Evolutionary conservation across 257 asterid genomes (phyloP).

Genomic region (Solanum pimpinellifolium): DNA sequence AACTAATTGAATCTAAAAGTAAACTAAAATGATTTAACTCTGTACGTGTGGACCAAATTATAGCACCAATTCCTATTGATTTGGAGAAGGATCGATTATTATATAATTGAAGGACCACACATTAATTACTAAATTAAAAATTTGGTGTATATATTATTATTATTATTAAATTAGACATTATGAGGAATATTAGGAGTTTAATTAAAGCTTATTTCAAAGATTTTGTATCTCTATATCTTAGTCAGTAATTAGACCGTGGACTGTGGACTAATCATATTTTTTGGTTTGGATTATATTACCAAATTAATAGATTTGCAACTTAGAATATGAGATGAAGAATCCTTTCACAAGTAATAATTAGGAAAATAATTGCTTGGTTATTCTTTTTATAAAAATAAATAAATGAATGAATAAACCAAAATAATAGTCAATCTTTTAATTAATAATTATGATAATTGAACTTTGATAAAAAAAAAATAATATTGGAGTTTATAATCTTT

Average conservation of each 20-base stretch:
- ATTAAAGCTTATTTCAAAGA: not conserved
- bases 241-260: conserved; percentile 4
- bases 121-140: not conserved
- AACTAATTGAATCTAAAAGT: not conserved
- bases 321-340: not conserved
- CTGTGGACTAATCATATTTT: not conserved
- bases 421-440: not conserved
- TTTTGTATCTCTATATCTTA: conserved; percentile 4
- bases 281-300: not conserved
- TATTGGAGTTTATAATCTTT: not conserved
- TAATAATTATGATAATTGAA: not conserved
- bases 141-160: not conserved
- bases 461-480: not conserved
- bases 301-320: not conserved
- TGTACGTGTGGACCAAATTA: not conserved
- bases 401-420: not conserved
- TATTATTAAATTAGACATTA: not conserved
- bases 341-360: conserved; percentile 1
- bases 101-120: conserved; percentile 2
- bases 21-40: not conserved
- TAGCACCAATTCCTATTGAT: not conserved
- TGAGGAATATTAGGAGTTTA: not conserved
- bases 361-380: not conserved
- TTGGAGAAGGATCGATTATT: not conserved
- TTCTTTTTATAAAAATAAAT: not conserved